These are phyloP conservation scores for Elongisporangium prolatum DNA, from an alignment of 352 stramenopile genomes.

Conservation along the genomic window DNA sequence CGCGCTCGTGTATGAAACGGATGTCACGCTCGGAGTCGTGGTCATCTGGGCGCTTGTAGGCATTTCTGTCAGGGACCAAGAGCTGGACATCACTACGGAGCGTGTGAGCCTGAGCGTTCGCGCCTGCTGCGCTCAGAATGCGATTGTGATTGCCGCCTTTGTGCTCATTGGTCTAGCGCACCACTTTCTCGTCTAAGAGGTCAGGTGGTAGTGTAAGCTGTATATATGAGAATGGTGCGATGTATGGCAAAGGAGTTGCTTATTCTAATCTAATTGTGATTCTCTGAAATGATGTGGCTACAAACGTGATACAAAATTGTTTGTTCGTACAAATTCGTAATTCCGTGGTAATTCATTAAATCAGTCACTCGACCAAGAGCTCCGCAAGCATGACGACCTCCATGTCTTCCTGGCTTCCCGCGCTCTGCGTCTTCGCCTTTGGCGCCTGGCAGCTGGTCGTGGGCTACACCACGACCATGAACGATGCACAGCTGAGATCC, in stretches of 20 bases:
- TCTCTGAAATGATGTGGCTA: neutral
- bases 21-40: constrained; percentile 57
- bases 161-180: constrained; percentile 43
- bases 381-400: neutral
- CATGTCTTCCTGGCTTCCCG: neutral
- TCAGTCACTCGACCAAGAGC: neutral
- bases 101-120: constrained; percentile 55
- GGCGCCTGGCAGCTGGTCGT: neutral
- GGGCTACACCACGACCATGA: neutral
- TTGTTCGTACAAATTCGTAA: neutral
- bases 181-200: constrained; percentile 24
- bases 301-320: neutral
- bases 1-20: constrained; percentile 45
- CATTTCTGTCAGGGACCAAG: constrained; percentile 45
- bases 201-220: too few relatives aligned
- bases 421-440: neutral
- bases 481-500: constrained; percentile 14
- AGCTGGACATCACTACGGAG: constrained; percentile 32
- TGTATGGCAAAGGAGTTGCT: too few relatives aligned
- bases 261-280: too few relatives aligned
- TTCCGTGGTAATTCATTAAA: neutral
- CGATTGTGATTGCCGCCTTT: constrained; percentile 51
- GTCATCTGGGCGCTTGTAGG: constrained; percentile 62
- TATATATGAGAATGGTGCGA: too few relatives aligned
- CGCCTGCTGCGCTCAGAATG: constrained; percentile 52